Evolutionary conservation across 2,329 filamentous ascomycete genomes (phyloP), one percentile per base, ranked within the genome.

Genomic region (Trichoderma endophyticum): DNA sequence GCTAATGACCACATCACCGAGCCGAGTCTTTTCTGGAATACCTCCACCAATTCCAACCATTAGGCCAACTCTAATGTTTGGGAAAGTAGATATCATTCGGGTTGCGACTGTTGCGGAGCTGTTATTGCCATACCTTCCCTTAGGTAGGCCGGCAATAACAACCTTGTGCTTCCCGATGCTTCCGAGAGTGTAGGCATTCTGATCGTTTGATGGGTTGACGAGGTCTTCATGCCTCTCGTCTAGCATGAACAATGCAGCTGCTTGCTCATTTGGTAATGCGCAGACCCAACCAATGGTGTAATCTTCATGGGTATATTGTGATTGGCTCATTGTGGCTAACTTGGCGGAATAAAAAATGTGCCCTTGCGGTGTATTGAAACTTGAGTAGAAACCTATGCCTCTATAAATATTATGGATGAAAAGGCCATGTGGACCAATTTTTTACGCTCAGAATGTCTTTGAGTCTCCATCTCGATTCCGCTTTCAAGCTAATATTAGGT

Each of bases 71-170:
- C 70, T 43, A 6, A 77, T 73, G 14, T 79, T 78, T 0, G 77
- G 75, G 70, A 83, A 83, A n/a, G 70, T 78, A 24, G 71, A 69
- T 14, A 77, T 48, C 77, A 83, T 80, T 48, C 79, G 74, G 54
- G 68, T 73, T 14, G 78, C 79, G 1, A 83, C 78, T 0, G 60
- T 70, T 15, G 79, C 74, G 12, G 81, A 80, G 8, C 79, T 77
- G 11, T 61, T 73, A 28, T 64, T 79, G 3, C 81, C 81, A 34
- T 77, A 77, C 39, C 76, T 74, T 0, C 80, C 79, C n/a, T 76
- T 73, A 5, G 81, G 81, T 2, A 82, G 66, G 61, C 74, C 73
- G 0, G 76, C 78, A 30, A 82, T 75, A 14, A 81, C 77, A 21
- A 81, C 76, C 39, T 79, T 79, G 61, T 81, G 79, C 1, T 61